phyloP scores from a whole-genome alignment of 1,139 yeast genomes.

The Suhomyces bolitotheri region DNA sequence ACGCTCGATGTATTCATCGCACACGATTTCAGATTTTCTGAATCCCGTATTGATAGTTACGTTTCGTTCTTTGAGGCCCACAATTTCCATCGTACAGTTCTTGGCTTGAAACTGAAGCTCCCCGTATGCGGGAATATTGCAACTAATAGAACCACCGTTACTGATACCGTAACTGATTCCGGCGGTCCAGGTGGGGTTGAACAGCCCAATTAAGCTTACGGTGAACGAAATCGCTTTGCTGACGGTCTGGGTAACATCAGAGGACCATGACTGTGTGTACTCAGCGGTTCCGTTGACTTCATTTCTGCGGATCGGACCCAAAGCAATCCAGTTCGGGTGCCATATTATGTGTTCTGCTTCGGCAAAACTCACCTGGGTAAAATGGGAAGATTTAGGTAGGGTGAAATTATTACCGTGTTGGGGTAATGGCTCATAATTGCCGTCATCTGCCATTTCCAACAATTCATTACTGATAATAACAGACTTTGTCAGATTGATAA shows the following conservation, averaged over 20 bases:
- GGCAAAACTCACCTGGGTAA: conserved; percentile 11
- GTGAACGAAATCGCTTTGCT: conserved; percentile 17
- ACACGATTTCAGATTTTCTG: conserved; percentile 8
- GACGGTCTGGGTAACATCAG: conserved; percentile 17
- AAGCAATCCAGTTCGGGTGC: conserved; percentile 12
- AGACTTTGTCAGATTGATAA: conserved; percentile 11
- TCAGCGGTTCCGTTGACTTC: conserved; percentile 18
- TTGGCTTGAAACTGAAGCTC: conserved; percentile 26
- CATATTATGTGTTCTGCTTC: conserved; percentile 8
- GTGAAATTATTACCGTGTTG: not conserved
- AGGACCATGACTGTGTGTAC: conserved; percentile 27
- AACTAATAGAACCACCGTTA: conserved; percentile 23
- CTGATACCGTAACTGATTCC: conserved; percentile 17
- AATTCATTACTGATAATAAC: conserved; percentile 11
- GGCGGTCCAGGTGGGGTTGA: conserved; percentile 17
- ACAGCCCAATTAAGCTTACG: conserved; percentile 8
- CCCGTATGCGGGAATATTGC: conserved; percentile 23
- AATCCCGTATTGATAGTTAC: conserved; percentile 13
- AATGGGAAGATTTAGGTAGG: not conserved
- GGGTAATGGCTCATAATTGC: conserved; percentile 1
- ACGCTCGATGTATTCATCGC: conserved; percentile 17
- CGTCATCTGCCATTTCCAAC: conserved; percentile 4
- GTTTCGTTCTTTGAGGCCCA: conserved; percentile 19
- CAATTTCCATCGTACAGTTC: conserved; percentile 17
- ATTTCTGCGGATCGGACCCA: conserved; percentile 15